Evolutionary conservation across 148 eudicot species (phyloP).

Genomic region (Amaranthus hypochondriacus): DNA sequence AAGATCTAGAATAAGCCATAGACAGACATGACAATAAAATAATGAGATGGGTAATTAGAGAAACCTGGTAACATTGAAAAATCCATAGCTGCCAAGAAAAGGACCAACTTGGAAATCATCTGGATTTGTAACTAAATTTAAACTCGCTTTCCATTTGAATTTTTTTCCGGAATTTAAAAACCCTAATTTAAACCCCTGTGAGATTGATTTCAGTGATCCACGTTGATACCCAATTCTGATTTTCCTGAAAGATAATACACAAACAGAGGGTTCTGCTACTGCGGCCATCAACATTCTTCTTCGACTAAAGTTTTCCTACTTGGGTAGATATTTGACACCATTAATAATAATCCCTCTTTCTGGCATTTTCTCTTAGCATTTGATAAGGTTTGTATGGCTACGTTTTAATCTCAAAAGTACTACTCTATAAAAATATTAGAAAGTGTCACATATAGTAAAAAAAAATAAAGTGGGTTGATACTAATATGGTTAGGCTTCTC

Average conservation of each 20-base stretch:
- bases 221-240: no score
- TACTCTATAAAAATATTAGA: no score
- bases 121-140: conserved; percentile 49
- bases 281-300: conserved; percentile 1
- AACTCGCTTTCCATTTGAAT: conserved; percentile 33
- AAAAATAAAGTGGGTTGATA: not conserved
- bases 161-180: not conserved
- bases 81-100: conserved; percentile 83
- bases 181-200: conserved; percentile 6
- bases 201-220: not conserved
- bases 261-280: not conserved
- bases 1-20: no score
- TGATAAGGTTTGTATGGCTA: conserved; percentile 4
- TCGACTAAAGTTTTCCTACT: not conserved
- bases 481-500: not conserved
- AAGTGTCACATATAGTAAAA: not conserved
- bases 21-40: not conserved
- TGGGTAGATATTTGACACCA: not conserved
- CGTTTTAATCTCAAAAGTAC: not conserved
- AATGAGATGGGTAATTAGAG: not conserved
- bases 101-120: conserved; percentile 79
- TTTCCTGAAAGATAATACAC: no score
- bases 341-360: not conserved
- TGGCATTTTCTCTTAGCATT: not conserved
- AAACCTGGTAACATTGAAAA: conserved; percentile 81